Base-by-base conservation (phyloP, 768 basidiomycete genomes). In the Boletus insuetus region DNA sequence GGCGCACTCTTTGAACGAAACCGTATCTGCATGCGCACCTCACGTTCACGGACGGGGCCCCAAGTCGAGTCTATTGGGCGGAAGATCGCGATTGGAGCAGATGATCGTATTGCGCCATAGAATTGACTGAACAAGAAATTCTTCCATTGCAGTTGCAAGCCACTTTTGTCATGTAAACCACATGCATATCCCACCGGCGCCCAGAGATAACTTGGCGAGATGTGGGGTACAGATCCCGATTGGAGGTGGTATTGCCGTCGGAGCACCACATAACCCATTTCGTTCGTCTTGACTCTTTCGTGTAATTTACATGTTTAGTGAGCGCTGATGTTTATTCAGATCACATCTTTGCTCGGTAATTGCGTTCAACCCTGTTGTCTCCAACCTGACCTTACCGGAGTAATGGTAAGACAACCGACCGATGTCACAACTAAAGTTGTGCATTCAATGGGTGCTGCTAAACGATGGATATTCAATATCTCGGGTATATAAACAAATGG, bases 351-450 rank as follows among this genome's bases (percentile, higher is more conserved):
- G 46, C 44, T 49, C 22, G 43, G 52, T 37, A 45, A 49, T 63
- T 53, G 40, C 17, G 57, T 22, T 47, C 45, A 44, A 46, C 35
- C 54, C 51, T 49, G 56, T 46, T 47, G 46, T 8, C 34, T 47
- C 46, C 38, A 38, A 46, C 48, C 32, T 8, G 22, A 31, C 38
- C 48, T 46, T 45, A 29, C 44, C 49, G 46, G 56, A 56, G 50
- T 56, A 42, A 45, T 7, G 52, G 52, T 50, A 44, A 54, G 56
- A 46, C 32, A 55, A 40, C 42, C 24, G 35, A 42, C 35, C 31
- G 29, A 54, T 49, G 29, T 68, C 56, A 66, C 56, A 62, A 54
- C 63, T 60, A 49, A 58, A 58, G 62, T 68, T 60, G 60, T 63
- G 60, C 63, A 16, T 16, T 22, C 31, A 57, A 46, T 35, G 39